Conservation (phyloP, 2,329 filamentous ascomycete genomes). For the Pseudogymnoascus sp. region DNA sequence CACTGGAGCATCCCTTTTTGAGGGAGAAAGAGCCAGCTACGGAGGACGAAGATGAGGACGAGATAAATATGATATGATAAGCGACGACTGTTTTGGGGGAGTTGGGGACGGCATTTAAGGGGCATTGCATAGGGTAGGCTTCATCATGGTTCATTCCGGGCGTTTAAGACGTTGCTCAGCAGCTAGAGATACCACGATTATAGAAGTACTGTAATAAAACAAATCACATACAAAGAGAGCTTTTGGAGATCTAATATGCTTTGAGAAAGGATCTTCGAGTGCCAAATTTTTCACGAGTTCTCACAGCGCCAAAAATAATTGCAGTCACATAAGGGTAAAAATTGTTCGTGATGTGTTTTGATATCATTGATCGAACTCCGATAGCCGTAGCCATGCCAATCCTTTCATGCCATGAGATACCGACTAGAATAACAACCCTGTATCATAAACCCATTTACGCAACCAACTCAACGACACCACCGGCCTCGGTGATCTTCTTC, state of each 20-base stretch:
- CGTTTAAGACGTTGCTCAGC: slow-evolving; percentile 16
- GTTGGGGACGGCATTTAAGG: slow-evolving; percentile 10
- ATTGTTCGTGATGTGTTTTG: slow-evolving; percentile 9
- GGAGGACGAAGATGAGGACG: slow-evolving; percentile 39
- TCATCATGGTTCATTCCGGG: background rate
- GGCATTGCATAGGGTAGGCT: slow-evolving; percentile 1
- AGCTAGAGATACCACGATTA: slow-evolving; percentile 10
- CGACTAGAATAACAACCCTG: slow-evolving; percentile 10
- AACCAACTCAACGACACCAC: slow-evolving; percentile 91
- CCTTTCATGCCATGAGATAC: slow-evolving; percentile 15
- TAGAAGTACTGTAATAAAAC: slow-evolving; percentile 5
- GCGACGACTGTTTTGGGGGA: slow-evolving; percentile 24
- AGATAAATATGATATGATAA: slow-evolving; percentile 40
- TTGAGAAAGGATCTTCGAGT: background rate
- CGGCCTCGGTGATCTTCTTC: slow-evolving; percentile 97
- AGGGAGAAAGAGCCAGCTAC: slow-evolving; percentile 24
- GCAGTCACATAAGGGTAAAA: background rate
- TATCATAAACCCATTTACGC: slow-evolving; percentile 48
- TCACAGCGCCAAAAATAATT: background rate
- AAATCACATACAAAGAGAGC: background rate
- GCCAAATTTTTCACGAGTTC: background rate
- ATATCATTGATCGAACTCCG: slow-evolving; percentile 8
- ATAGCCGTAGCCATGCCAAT: slow-evolving; percentile 15
- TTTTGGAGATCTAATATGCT: background rate
- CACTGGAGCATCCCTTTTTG: slow-evolving; percentile 64